phyloP scores from a whole-genome alignment of 148 eudicot species.

The Fagopyrum esculentum region DNA sequence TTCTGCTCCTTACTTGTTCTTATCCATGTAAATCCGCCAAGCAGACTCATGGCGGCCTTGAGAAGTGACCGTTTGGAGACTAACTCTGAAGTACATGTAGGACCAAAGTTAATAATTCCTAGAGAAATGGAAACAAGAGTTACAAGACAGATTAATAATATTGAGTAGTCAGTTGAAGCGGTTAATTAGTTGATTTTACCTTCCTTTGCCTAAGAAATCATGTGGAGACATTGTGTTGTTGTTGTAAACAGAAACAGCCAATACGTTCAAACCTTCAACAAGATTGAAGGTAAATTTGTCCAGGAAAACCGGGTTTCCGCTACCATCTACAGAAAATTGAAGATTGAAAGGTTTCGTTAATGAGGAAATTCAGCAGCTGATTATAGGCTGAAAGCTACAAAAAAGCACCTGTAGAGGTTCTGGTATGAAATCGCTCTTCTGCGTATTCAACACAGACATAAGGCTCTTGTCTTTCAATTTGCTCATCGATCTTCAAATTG shows the following conservation, averaged over 20 bases:
- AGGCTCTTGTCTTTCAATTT: background rate
- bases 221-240: background rate
- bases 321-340: background rate
- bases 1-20: background rate
- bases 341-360: background rate
- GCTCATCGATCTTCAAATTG: background rate
- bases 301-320: background rate
- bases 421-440: background rate
- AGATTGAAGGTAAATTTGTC: background rate
- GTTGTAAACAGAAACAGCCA: background rate
- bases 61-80: background rate
- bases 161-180: background rate
- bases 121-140: too few species aligned
- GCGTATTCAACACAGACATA: background rate
- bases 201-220: slow-evolving; percentile 6
- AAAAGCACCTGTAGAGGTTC: slow-evolving; percentile 2
- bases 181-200: background rate
- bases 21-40: background rate
- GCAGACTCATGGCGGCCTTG: background rate
- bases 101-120: too few species aligned
- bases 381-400: background rate
- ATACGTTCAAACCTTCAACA: background rate
- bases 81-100: background rate
- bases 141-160: background rate
- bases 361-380: background rate